phyloP scores from a whole-genome alignment of 192 early-diverging fungal genomes.

The Dispira simplex region DNA sequence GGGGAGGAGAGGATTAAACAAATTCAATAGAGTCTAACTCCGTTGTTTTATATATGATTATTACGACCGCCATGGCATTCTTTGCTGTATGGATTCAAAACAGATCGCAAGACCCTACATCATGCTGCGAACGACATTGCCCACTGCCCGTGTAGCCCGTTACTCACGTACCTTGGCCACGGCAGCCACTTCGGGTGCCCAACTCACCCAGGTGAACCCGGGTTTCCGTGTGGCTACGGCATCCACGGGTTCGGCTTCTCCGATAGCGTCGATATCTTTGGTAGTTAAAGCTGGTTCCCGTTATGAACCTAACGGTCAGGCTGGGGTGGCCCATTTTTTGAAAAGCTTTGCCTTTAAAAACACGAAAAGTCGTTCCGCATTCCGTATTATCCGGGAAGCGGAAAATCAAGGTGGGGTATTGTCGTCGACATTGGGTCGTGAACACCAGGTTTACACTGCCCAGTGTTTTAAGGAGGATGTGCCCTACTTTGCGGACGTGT shows the following conservation, averaged over 20 bases:
- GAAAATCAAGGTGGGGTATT: conserved; percentile 81
- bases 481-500: conserved; percentile 66
- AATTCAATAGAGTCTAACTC: too few relatives aligned
- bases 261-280: conserved; percentile 62
- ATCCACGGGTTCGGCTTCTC: conserved; percentile 17
- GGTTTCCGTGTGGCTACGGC: conserved; percentile 8
- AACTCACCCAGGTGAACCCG: not conserved
- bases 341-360: conserved; percentile 85
- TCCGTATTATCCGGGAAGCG: conserved; percentile 77
- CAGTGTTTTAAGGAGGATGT: conserved; percentile 84
- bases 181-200: not conserved
- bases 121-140: too few relatives aligned
- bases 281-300: conserved; percentile 81
- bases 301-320: conserved; percentile 52
- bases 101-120: too few relatives aligned
- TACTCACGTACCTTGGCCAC: too few relatives aligned
- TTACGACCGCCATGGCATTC: too few relatives aligned
- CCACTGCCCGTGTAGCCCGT: too few relatives aligned
- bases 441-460: conserved; percentile 70
- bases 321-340: conserved; percentile 78
- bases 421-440: conserved; percentile 64
- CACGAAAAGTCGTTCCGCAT: conserved; percentile 62
- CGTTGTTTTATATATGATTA: too few relatives aligned
- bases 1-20: too few relatives aligned
- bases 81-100: too few relatives aligned